Base-by-base conservation (phyloP, 768 basidiomycete genomes). In the Collybiopsis luxurians region DNA sequence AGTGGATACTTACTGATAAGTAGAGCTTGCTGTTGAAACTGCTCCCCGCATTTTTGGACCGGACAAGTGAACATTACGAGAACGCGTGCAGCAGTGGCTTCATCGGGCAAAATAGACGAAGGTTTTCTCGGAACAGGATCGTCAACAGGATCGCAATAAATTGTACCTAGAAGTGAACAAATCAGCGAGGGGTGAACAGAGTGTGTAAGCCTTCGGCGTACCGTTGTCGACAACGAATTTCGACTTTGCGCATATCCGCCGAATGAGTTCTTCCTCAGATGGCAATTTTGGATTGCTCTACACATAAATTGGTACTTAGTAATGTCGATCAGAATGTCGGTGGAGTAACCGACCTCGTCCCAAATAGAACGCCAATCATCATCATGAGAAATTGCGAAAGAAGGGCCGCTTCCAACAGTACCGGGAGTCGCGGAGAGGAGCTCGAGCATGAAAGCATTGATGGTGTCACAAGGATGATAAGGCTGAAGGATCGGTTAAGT, bases 351-450 rank as follows among this genome's bases (percentile, higher is more conserved):
- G 12, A 45, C 53, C 53, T 54, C 53, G 42, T 54, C 43, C 39
- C 39, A 54, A 19, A 54, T 40, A 43, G 53, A 42, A 2, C 53
- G 53, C 53, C 53, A 54, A 45, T 54, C 53, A 21, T 54, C 53
- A 40, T 54, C 53, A 54, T 54, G 53, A 45, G 53, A 54, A 54
- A 54, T 42, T 42, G 53, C 53, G 40, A 54, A 54, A 31, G 30
- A 54, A 13, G 50, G 50, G 3, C 50, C 50, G 15, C 50, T 51
- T 51, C 34, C 50, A 38, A 26, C 50, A 54, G 31, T 43, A 54
- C 53, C 53, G 43, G 42, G 30, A 5, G 53, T 54, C 39, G 39
- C 53, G 39, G 53, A 54, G 24, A 54, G 53, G 27, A 54, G 27
- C 7, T 44, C 27, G 13, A 54, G 40, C 53, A 54, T 54, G 27